Conservation (phyloP, 2,329 filamentous ascomycete genomes). For the Blastomyces silverae region DNA sequence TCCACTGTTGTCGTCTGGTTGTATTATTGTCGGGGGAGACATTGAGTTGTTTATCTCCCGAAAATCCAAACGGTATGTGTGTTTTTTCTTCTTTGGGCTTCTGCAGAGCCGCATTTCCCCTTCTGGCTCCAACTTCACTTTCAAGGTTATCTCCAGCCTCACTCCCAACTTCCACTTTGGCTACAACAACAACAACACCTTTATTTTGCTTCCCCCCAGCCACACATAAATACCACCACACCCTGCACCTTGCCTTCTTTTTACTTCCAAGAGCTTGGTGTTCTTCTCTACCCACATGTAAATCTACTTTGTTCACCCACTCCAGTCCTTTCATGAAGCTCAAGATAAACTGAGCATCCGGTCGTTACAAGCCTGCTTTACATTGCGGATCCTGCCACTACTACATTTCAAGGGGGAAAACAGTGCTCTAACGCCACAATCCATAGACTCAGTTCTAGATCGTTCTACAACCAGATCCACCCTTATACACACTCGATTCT, state of each 20-base stretch:
- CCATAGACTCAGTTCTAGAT: constrained; percentile 1
- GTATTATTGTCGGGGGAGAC: constrained; percentile 68
- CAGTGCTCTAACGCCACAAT: background rate
- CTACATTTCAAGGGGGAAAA: background rate
- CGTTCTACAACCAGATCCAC: constrained; percentile 17
- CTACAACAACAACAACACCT: background rate
- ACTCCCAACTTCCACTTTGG: background rate
- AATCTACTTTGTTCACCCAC: background rate
- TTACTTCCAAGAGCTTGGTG: background rate
- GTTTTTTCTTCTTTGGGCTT: constrained; percentile 3
- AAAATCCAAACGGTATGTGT: constrained; percentile 14
- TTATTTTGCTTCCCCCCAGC: constrained; percentile 3
- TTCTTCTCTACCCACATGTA: background rate
- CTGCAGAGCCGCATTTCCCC: constrained; percentile 9
- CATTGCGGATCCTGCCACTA: background rate
- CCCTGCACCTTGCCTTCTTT: constrained; percentile 3
- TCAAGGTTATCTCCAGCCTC: no score
- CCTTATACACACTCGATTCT: constrained; percentile 24
- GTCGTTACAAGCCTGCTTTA: background rate
- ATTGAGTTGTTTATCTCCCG: constrained; percentile 97
- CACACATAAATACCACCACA: constrained; percentile 5
- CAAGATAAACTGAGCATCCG: constrained; percentile 2
- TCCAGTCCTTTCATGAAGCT: background rate
- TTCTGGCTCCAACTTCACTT: background rate
- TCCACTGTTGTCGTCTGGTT: constrained; percentile 28